Evolutionary conservation across 2,329 filamentous ascomycete species (phyloP).

Genomic region (Penicillium olsonii): DNA sequence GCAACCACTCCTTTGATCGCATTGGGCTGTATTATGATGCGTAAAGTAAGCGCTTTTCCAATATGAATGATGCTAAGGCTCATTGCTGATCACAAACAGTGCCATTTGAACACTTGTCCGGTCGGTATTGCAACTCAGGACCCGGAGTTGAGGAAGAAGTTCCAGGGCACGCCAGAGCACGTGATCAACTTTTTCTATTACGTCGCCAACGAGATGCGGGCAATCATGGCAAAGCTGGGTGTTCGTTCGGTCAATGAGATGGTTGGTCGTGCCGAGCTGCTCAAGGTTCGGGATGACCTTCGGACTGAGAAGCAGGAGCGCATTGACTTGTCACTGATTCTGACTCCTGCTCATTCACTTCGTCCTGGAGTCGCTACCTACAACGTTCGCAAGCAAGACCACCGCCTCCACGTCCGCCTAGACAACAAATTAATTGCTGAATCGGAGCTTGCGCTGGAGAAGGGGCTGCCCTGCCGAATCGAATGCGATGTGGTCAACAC

Average conservation of each 20-base stretch:
- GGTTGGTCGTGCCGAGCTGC: constrained; percentile 86
- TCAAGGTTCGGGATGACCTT: constrained; percentile 85
- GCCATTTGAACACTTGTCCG: constrained; percentile 71
- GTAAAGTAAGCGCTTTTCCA: constrained; percentile 9
- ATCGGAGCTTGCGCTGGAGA: constrained; percentile 90
- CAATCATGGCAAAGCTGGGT: constrained; percentile 94
- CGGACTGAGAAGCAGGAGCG: constrained; percentile 87
- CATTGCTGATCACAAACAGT: too few relatives aligned
- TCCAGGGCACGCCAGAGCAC: constrained; percentile 87
- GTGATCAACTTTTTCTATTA: constrained; percentile 99
- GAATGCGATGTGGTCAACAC: constrained; percentile 97
- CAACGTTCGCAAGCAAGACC: constrained; percentile 97
- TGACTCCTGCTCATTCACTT: constrained; percentile 94
- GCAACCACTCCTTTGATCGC: constrained; percentile 92
- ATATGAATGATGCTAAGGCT: too few relatives aligned
- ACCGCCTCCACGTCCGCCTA: constrained; percentile 85
- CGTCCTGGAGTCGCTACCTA: constrained; percentile 93
- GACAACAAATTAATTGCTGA: constrained; percentile 98
- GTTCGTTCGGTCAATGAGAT: constrained; percentile 97
- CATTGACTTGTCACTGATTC: constrained; percentile 86
- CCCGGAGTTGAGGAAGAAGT: constrained; percentile 91
- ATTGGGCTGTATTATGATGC: constrained; percentile 96
- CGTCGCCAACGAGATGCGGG: constrained; percentile 89
- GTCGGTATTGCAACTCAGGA: constrained; percentile 96
- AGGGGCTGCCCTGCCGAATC: constrained; percentile 87